Conservation (phyloP, 2,329 filamentous ascomycete species). For the Metarhizium guizhouense region DNA sequence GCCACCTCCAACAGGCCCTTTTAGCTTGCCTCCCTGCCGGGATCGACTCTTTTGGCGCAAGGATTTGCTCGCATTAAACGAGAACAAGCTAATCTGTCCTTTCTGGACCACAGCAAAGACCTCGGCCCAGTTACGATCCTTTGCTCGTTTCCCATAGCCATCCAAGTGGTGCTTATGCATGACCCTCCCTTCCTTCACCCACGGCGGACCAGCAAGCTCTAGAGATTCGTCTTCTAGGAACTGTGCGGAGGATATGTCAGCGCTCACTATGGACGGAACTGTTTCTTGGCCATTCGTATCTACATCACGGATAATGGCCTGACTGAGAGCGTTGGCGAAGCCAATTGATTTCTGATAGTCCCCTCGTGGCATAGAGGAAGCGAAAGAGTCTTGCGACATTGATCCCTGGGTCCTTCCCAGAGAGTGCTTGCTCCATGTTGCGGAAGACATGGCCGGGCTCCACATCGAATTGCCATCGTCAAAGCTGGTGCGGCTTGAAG, state of each 20-base stretch:
- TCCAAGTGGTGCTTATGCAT: conserved; percentile 97
- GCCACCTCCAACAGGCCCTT: conserved; percentile 75
- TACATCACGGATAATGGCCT: conserved; percentile 92
- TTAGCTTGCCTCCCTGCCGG: conserved; percentile 38
- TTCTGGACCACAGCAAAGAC: conserved; percentile 96
- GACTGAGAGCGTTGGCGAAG: conserved; percentile 91
- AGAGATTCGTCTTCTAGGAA: conserved; percentile 88
- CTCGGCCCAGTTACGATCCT: conserved; percentile 89
- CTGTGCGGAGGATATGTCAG: conserved; percentile 49
- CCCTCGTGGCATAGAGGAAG: conserved; percentile 61
- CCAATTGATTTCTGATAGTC: conserved; percentile 96
- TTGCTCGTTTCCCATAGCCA: conserved; percentile 80
- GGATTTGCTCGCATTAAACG: conserved; percentile 77
- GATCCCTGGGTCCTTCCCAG: conserved; percentile 84
- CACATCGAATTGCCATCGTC: conserved; percentile 85
- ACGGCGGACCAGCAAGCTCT: conserved; percentile 87
- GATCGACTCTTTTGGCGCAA: conserved; percentile 56
- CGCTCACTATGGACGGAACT: conserved; percentile 45
- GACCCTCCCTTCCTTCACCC: conserved; percentile 94
- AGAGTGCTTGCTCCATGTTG: conserved; percentile 91
- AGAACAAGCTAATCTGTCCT: conserved; percentile 88
- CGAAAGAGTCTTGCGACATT: conserved; percentile 86
- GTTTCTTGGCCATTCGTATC: conserved; percentile 44
- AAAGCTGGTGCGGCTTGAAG: conserved; percentile 86
- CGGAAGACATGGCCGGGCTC: conserved; percentile 79